A percentile compares a stretch with the other conserved stretches of the same genome.
phyloP scores from a whole-genome alignment of 225 moss, liverwort and hornwort species.

The Lunularia cruciata region DNA sequence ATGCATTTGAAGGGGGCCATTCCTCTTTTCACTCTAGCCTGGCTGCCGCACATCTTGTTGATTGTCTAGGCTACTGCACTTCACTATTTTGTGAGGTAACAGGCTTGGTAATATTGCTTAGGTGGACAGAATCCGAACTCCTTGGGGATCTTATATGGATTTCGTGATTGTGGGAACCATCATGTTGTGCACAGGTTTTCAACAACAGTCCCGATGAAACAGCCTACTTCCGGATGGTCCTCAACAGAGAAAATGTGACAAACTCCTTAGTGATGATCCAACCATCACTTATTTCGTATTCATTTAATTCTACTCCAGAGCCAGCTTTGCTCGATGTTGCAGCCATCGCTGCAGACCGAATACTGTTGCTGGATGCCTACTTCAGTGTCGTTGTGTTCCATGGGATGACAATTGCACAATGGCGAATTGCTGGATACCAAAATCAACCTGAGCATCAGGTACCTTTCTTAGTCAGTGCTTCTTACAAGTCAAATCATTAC shows the following conservation, averaged over 20 bases:
- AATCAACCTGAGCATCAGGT: slow-evolving; percentile 84
- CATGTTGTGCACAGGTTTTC: slow-evolving; percentile 56
- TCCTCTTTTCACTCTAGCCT: no score
- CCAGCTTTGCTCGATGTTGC: slow-evolving; percentile 94
- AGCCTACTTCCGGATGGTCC: slow-evolving; percentile 96
- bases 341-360: slow-evolving; percentile 83
- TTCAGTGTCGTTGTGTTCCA: slow-evolving; percentile 96
- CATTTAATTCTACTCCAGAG: slow-evolving; percentile 79
- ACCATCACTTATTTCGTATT: slow-evolving; percentile 85
- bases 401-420: slow-evolving; percentile 95
- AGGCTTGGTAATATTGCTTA: no score
- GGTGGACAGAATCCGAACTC: no score
- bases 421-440: slow-evolving; percentile 93
- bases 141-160: no score
- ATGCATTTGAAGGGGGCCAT: no score
- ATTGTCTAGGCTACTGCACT: no score
- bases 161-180: no score
- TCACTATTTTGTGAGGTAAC: no score
- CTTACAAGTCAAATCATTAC: not conserved
- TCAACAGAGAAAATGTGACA: slow-evolving; percentile 83
- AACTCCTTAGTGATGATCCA: slow-evolving; percentile 99
- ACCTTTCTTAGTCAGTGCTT: not conserved
- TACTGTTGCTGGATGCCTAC: slow-evolving; percentile 86
- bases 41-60: no score
- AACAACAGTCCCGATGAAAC: slow-evolving; percentile 99